These are phyloP conservation scores for Neohortaea acidophila DNA, from an alignment of 495 filamentous ascomycete species.

Conservation along the genomic window DNA sequence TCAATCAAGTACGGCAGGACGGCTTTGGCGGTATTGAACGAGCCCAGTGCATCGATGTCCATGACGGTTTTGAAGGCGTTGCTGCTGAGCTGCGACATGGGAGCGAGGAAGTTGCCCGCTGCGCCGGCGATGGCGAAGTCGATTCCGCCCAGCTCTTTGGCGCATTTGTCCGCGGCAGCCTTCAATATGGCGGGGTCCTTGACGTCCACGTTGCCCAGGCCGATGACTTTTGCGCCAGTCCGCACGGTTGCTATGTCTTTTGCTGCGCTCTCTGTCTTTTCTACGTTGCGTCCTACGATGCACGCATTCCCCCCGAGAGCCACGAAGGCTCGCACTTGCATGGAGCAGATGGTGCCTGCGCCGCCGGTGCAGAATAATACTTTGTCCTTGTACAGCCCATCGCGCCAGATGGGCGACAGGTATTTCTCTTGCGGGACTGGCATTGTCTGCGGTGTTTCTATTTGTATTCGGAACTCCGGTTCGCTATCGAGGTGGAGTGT, in stretches of 20 bases:
- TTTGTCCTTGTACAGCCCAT: slow-evolving; percentile 76
- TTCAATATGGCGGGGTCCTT: slow-evolving; percentile 53
- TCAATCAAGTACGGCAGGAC: slow-evolving; percentile 61
- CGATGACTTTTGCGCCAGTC: slow-evolving; percentile 64
- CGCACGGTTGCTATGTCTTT: slow-evolving; percentile 66
- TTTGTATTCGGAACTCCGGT: too few species aligned
- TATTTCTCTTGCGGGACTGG: slow-evolving; percentile 55
- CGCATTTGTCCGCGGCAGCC: slow-evolving; percentile 60
- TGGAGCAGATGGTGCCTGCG: slow-evolving; percentile 83
- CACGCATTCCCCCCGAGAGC: slow-evolving; percentile 84
- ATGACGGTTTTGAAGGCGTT: slow-evolving; percentile 95
- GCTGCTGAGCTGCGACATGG: slow-evolving; percentile 60
- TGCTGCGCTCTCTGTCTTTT: slow-evolving; percentile 71
- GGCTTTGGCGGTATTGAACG: slow-evolving; percentile 89
- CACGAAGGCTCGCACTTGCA: slow-evolving; percentile 80
- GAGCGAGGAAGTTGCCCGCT: slow-evolving; percentile 89
- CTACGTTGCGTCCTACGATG: slow-evolving; percentile 81
- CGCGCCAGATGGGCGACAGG: slow-evolving; percentile 65
- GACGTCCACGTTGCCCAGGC: slow-evolving; percentile 74
- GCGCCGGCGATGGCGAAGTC: slow-evolving; percentile 95
- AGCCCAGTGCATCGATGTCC: slow-evolving; percentile 88
- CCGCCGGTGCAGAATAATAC: slow-evolving; percentile 94
- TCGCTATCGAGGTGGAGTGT: slow-evolving; percentile 4
- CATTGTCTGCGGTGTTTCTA: slow-evolving; percentile 33
- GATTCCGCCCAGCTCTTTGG: slow-evolving; percentile 65